phyloP scores from a whole-genome alignment of 768 basidiomycete species.

The Gloeopeniophorella convolvens region DNA sequence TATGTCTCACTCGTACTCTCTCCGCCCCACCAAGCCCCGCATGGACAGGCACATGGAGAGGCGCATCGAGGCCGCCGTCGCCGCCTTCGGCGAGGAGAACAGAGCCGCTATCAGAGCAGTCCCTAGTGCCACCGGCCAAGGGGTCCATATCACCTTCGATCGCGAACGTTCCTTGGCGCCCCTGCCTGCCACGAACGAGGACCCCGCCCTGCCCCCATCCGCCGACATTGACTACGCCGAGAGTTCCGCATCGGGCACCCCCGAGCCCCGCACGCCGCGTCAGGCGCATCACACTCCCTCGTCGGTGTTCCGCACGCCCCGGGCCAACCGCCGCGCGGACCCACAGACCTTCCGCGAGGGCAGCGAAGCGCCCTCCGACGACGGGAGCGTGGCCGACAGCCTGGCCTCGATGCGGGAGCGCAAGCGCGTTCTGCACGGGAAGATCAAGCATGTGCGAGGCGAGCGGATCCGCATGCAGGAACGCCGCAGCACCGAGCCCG shows the following conservation, averaged over 20 bases:
- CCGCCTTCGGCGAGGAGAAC: constrained; percentile 4
- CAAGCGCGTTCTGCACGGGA: not conserved
- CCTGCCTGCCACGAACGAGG: too few species aligned
- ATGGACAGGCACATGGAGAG: not conserved
- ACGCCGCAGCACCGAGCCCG: not conserved
- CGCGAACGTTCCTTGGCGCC: constrained; percentile 3
- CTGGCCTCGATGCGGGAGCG: not conserved
- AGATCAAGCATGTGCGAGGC: not conserved
- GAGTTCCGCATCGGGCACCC: not conserved
- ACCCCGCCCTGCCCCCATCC: too few species aligned
- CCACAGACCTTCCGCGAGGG: not conserved
- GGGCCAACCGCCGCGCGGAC: not conserved
- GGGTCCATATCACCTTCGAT: not conserved
- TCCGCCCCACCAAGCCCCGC: constrained; percentile 6
- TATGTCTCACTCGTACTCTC: constrained; percentile 4
- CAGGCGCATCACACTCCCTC: not conserved
- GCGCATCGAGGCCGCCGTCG: constrained; percentile 1
- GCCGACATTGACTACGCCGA: not conserved
- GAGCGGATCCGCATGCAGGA: not conserved
- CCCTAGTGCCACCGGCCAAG: constrained; percentile 2
- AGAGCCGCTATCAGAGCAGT: not conserved
- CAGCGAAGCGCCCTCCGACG: not conserved
- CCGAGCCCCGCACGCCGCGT: not conserved
- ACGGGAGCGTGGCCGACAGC: not conserved
- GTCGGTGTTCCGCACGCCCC: not conserved